Evolutionary conservation across 164 flowering plant genomes (phyloP).

Genomic region (grape (Vitis vinifera)): ASM3070453v1 NC_081811.1:21793001-21793500

Average conservation of each 20-base stretch:
- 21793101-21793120: too few species aligned
- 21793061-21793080: neutral
- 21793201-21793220: slow-evolving; percentile 66
- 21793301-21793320: slow-evolving; percentile 94
- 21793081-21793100: neutral
- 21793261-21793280: slow-evolving; percentile 88
- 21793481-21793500: neutral
- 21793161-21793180: slow-evolving; percentile 1
- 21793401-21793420: slow-evolving; percentile 1
- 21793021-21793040: too few species aligned
- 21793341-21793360: slow-evolving; percentile 72
- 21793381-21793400: slow-evolving; percentile 49
- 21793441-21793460: too few species aligned
- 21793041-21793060: too few species aligned
- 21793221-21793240: slow-evolving; percentile 82
- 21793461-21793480: neutral
- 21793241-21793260: slow-evolving; percentile 93
- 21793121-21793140: too few species aligned
- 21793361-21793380: slow-evolving; percentile 90
- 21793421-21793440: neutral
- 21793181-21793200: slow-evolving; percentile 71
- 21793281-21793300: slow-evolving; percentile 73
- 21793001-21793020: too few species aligned
- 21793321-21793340: slow-evolving; percentile 74
- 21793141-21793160: neutral